These are phyloP conservation scores for Dissophora globulifera DNA, from an alignment of 192 early-diverging fungal genomes.

Conservation along the genomic window DNA sequence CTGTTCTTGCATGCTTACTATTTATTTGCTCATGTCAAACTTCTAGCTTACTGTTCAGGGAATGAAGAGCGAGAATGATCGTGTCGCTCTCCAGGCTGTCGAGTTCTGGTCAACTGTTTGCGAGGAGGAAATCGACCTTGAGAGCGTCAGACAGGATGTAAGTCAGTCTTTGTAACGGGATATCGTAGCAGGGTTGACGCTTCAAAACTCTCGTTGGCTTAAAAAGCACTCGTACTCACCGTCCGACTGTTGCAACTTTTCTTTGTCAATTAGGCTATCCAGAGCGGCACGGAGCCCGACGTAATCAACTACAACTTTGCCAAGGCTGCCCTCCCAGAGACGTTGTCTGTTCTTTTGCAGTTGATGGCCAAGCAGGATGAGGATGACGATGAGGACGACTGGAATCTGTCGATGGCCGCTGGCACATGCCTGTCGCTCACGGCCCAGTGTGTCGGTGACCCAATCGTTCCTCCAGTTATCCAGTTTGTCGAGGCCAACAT, in stretches of 20 bases:
- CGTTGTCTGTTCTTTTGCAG: conserved; percentile 86
- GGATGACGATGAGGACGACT: conserved; percentile 99
- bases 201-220: no score
- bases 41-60: conserved; percentile 85
- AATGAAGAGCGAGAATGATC: conserved; percentile 90
- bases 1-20: no score
- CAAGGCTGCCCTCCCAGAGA: conserved; percentile 76
- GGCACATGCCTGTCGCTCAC: conserved; percentile 93
- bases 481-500: conserved; percentile 93
- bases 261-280: conserved; percentile 52
- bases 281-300: conserved; percentile 60
- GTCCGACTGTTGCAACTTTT: neutral
- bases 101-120: conserved; percentile 99
- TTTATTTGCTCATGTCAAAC: neutral
- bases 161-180: neutral
- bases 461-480: conserved; percentile 85
- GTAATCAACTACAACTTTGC: conserved; percentile 80
- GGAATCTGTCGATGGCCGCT: conserved; percentile 98
- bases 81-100: conserved; percentile 95
- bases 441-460: conserved; percentile 83
- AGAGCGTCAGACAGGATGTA: conserved; percentile 71
- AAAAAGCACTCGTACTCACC: no score
- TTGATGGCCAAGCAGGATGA: conserved; percentile 97
- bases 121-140: conserved; percentile 90
- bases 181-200: neutral